Evolutionary conservation across 2,329 filamentous ascomycete species (phyloP), one percentile per base, ranked within the genome.

Genomic region (Balansia obtecta): DNA sequence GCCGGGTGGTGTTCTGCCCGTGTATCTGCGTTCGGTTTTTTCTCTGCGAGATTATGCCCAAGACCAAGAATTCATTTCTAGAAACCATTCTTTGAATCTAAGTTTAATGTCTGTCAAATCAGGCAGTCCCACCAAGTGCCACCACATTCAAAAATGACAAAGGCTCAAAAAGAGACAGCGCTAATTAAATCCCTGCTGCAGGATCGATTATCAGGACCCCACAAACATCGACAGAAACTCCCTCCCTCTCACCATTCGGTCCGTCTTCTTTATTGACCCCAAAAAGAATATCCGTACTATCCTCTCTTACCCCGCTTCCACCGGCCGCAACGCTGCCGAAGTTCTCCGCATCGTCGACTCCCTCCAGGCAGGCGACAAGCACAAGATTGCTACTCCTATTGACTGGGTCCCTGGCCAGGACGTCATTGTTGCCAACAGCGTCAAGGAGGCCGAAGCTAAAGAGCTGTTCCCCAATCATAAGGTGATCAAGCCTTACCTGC

Each of bases 181-280:
- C 34, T 37, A 37, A 37, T 5, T 15, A 5, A n/a, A 39, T 22
- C 22, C 3, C n/a, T 7, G 16, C n/a, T 7, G 16, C 59, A 82
- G 78, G 78, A 74, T 90, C 62, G 85, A 89, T 72, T 78, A 86
- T 71, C 84, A 88, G 68, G 86, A 89, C 68, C 79, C 82, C 61
- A 86, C 82, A 72, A 89, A 89, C 71, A 83, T 89, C 52, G 85
- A 89, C 67, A 69, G 77, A 62, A 88, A 88, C 78, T 85, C 85
- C 60, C 86, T 91, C 60, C 88, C 89, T 51, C 91, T 95, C 72
- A 95, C 90, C 60, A 95, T 96, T 72, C 88, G 90, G 63, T 88
- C 86, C 60, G 90, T 95, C 65, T 95, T 94, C 77, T 77, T 95
- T 72, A 93, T 95, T 68, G 89, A 95, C 74, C 89, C 89, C 56